These are phyloP conservation scores for Mycena albidolilacea DNA, from an alignment of 768 basidiomycete species.

Conservation along the genomic window DNA sequence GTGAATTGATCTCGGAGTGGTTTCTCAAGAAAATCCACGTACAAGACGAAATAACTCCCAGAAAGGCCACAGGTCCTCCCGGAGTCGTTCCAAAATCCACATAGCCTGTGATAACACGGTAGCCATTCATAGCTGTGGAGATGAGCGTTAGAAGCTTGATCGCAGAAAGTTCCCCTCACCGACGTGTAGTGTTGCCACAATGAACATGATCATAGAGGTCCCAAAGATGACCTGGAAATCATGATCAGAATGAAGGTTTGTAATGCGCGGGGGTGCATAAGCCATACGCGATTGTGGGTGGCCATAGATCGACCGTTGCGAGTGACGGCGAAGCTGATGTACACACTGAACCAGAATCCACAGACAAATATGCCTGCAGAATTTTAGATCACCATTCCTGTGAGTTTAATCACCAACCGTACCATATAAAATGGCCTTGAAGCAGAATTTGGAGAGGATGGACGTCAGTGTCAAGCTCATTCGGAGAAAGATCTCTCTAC, in stretches of 20 bases:
- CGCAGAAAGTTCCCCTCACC: constrained; percentile 1
- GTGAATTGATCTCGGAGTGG: not conserved
- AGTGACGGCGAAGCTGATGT: constrained; percentile 8
- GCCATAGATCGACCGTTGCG: not conserved
- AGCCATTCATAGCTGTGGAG: constrained; percentile 35
- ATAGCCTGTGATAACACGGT: constrained; percentile 36
- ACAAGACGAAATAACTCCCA: constrained; percentile 38
- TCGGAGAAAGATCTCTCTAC: constrained; percentile 26
- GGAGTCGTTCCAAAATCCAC: constrained; percentile 14
- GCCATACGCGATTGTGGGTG: constrained; percentile 27
- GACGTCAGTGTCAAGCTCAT: no score
- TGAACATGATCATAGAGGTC: constrained; percentile 40
- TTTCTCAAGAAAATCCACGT: not conserved
- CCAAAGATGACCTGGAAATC: constrained; percentile 36
- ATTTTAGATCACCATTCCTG: not conserved
- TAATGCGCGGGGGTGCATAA: no score
- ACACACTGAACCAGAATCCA: constrained; percentile 35
- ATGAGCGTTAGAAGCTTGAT: not conserved
- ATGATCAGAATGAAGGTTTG: not conserved
- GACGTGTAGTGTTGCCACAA: constrained; percentile 38
- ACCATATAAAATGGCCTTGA: constrained; percentile 3
- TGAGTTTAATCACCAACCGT: not conserved
- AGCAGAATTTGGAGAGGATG: not conserved
- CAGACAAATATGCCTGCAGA: constrained; percentile 33
- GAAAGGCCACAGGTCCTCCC: constrained; percentile 38